Evolutionary conservation across 2,329 filamentous ascomycete genomes (phyloP).

Genomic region (Colletotrichum caudatum): DNA sequence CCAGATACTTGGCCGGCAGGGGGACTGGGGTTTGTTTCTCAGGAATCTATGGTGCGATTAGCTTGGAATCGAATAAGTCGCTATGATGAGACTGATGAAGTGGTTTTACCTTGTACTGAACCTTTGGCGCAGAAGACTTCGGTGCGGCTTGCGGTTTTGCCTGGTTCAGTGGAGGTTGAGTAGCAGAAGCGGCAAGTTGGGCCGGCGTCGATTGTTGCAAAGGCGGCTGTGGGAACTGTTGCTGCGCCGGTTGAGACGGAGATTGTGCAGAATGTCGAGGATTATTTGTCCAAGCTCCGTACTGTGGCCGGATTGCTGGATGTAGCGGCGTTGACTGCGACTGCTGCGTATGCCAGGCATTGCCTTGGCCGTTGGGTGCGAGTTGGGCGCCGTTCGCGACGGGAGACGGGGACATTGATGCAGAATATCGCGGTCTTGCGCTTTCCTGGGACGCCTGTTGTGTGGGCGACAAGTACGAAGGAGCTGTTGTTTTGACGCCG

Average conservation of each 20-base stretch:
- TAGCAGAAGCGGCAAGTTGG: constrained; percentile 12
- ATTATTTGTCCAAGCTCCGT: constrained; percentile 42
- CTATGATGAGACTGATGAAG: neutral
- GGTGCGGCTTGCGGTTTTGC: constrained; percentile 20
- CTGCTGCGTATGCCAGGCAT: constrained; percentile 39
- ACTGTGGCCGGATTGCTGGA: constrained; percentile 53
- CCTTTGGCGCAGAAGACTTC: constrained; percentile 38
- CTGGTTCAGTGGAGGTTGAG: constrained; percentile 8
- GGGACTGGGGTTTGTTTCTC: constrained; percentile 59
- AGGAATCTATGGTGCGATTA: constrained; percentile 49
- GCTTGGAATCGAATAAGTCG: constrained; percentile 35
- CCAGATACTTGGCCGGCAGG: constrained; percentile 57
- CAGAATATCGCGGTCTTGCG: constrained; percentile 15
- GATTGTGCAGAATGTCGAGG: constrained; percentile 18
- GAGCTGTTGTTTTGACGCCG: constrained; percentile 37
- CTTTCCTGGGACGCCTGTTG: constrained; percentile 24
- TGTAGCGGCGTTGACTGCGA: constrained; percentile 48
- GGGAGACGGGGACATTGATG: constrained; percentile 40
- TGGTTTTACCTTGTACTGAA: constrained; percentile 46
- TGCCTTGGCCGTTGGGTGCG: constrained; percentile 32
- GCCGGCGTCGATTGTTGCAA: constrained; percentile 17
- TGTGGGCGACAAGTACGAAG: constrained; percentile 36
- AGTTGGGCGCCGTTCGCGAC: constrained; percentile 25
- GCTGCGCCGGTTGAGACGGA: constrained; percentile 31
- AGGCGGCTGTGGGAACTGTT: constrained; percentile 44